phyloP scores from a whole-genome alignment of 78 protist genomes.

The Emiliania huxleyi region DNA sequence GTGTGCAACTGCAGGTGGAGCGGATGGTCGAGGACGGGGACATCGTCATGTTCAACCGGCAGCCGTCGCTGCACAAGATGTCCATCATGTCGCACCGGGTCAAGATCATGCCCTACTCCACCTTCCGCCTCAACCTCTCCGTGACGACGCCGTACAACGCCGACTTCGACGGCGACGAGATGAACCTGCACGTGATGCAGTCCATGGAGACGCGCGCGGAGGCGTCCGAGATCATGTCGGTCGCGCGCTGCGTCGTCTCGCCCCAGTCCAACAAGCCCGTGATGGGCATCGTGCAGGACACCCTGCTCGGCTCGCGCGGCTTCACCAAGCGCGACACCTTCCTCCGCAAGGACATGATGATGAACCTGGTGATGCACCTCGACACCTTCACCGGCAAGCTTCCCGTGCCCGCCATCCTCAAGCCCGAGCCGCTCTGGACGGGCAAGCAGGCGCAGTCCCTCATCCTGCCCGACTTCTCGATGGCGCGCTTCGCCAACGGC shows the following conservation, averaged over 20 bases:
- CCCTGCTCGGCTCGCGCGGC: constrained; percentile 83
- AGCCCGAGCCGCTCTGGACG: constrained; percentile 96
- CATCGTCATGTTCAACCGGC: constrained; percentile 94
- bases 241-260: constrained; percentile 95
- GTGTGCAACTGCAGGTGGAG: too few relatives aligned
- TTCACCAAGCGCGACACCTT: constrained; percentile 92
- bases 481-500: constrained; percentile 19
- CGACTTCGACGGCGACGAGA: constrained; percentile 99
- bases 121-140: constrained; percentile 97
- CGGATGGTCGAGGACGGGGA: constrained; percentile 95
- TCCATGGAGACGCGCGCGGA: constrained; percentile 82
- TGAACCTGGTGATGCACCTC: constrained; percentile 92
- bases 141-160: constrained; percentile 99
- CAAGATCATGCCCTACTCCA: constrained; percentile 93
- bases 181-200: constrained; percentile 99
- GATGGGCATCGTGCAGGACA: constrained; percentile 99
- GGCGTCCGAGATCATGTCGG: constrained; percentile 89
- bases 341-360: constrained; percentile 71
- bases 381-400: constrained; percentile 85
- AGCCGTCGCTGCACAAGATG: constrained; percentile 99
- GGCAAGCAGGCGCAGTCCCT: constrained; percentile 97
- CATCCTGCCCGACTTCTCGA: constrained; percentile 80
- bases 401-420: constrained; percentile 98
- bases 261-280: constrained; percentile 97
- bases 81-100: constrained; percentile 98